These are phyloP conservation scores for Fonsecaea pugnacius DNA, from an alignment of 2,329 filamentous ascomycete species.

Conservation along the genomic window DNA sequence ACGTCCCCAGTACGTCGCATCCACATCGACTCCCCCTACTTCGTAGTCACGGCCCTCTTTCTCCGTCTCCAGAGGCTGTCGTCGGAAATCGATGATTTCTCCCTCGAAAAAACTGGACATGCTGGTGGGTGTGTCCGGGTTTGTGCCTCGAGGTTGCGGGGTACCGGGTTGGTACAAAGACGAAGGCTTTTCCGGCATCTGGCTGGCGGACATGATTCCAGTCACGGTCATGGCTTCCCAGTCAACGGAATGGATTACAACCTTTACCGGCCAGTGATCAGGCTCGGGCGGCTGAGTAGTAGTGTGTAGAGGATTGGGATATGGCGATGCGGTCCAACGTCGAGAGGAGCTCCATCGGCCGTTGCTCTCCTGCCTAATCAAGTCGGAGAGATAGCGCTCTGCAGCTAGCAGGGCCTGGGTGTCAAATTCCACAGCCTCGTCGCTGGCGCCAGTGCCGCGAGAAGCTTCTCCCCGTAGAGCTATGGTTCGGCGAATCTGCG, in stretches of 20 bases:
- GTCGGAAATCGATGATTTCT: slow-evolving; percentile 68
- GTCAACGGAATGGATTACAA: slow-evolving; percentile 67
- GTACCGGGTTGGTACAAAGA: slow-evolving; percentile 21
- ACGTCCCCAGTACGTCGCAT: slow-evolving; percentile 55
- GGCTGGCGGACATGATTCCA: slow-evolving; percentile 72
- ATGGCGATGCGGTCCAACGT: slow-evolving; percentile 16
- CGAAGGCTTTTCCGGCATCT: slow-evolving; percentile 56
- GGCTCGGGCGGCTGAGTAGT: slow-evolving; percentile 40
- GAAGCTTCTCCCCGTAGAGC: slow-evolving; percentile 17
- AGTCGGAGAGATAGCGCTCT: slow-evolving; percentile 29
- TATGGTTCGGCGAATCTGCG: slow-evolving; percentile 20
- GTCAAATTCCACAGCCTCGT: slow-evolving; percentile 5
- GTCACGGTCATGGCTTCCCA: slow-evolving; percentile 64
- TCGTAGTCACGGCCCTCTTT: slow-evolving; percentile 42
- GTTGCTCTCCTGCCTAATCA: slow-evolving; percentile 31
- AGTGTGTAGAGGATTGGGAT: slow-evolving; percentile 38
- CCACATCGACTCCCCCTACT: slow-evolving; percentile 51
- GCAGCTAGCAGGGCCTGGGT: slow-evolving; percentile 10
- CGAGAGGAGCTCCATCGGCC: slow-evolving; percentile 39
- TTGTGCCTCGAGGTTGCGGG: slow-evolving; percentile 33
- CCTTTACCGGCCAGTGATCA: slow-evolving; percentile 70
- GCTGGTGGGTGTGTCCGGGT: slow-evolving; percentile 47
- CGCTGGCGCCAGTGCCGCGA: neutral
- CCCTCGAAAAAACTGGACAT: slow-evolving; percentile 71
- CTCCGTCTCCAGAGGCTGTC: slow-evolving; percentile 53